Base-by-base conservation (phyloP, 2,329 filamentous ascomycete genomes). In the Xylaria sp. region DNA sequence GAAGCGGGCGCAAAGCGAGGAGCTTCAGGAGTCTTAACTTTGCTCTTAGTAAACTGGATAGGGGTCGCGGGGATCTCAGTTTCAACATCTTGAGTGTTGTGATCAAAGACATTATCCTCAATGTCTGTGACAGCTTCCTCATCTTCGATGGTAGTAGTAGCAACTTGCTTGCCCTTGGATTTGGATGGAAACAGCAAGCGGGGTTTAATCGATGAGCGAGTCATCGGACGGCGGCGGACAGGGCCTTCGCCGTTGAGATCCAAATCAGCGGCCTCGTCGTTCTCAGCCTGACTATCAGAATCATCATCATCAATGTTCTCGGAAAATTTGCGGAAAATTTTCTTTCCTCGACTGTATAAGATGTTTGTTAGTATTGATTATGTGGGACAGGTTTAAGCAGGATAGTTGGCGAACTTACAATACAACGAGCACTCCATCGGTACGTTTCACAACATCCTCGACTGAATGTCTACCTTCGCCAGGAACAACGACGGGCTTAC, bases 341-440 rank as follows among this genome's bases (percentile, higher is more conserved):
- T 93, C 83, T 91, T 93, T 77, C 93, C 93, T 74, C 93, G 93
- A 83, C 91, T 94, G 56, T 57, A 59, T 66, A 60, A 41, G 18
- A 18, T 55, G 7, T 30, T 63, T 50, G 64, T 72, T 69, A 73
- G 69, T 64, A 66, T 59, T 58, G 7, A 32, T 78, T 79, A 75
- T 63, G 57, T 36, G 55, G 64, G 58, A n/a, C n/a, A 67, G 41
- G 48, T 48, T 62, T 61, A 63, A 48, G 46, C 50, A 30, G 56
- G 43, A 25, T 45, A 59, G 48, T 53, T 64, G 52, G 43, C 39
- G 61, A 72, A 90, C 91, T 86, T 85, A 94, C 91, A 95, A 95
- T 13, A 90, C 86, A 74, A 90, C 93, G 69, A 94, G 83, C 76
- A 93, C 85, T 67, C 93, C 93, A 78, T 95, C 91, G 4, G 90